A percentile compares a stretch with the other conserved stretches of the same genome.
Conservation (phyloP, 2,329 filamentous ascomycete genomes). For the Ploettnerulaceae sp. region DNA sequence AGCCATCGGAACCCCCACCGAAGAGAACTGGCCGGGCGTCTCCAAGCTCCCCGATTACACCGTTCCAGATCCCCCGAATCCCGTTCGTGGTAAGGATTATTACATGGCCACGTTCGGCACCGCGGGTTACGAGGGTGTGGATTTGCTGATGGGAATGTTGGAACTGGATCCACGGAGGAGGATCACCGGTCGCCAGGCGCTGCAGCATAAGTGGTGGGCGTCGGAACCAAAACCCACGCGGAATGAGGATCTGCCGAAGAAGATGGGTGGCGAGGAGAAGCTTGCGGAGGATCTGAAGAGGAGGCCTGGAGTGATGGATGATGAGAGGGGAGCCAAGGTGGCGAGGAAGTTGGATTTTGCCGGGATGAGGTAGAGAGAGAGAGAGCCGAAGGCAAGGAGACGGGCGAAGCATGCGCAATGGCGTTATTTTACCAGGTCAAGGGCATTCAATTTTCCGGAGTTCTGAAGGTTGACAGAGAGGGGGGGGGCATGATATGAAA, state of each 20-base stretch:
- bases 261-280: conserved; percentile 64
- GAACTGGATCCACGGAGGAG: conserved; percentile 81
- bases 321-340: conserved; percentile 60
- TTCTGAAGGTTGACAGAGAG: no score
- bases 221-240: conserved; percentile 76
- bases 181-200: conserved; percentile 69
- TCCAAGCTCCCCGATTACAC: conserved; percentile 74
- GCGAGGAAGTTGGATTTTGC: conserved; percentile 34
- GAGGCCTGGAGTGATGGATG: conserved; percentile 66
- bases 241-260: conserved; percentile 76
- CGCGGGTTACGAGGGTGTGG: conserved; percentile 76
- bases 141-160: conserved; percentile 81
- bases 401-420: no score
- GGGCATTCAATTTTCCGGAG: no score
- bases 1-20: conserved; percentile 82
- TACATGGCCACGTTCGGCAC: conserved; percentile 75
- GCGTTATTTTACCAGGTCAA: no score
- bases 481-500: no score
- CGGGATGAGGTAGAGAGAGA: conserved; percentile 22
- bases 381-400: background rate
- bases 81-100: conserved; percentile 62
- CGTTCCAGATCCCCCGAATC: conserved; percentile 51
- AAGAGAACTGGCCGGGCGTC: conserved; percentile 94
- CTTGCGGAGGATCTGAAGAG: conserved; percentile 80
- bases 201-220: conserved; percentile 83